Evolutionary conservation across 805 yeast genomes (phyloP).

Genomic region (Clavispora fructus): DNA sequence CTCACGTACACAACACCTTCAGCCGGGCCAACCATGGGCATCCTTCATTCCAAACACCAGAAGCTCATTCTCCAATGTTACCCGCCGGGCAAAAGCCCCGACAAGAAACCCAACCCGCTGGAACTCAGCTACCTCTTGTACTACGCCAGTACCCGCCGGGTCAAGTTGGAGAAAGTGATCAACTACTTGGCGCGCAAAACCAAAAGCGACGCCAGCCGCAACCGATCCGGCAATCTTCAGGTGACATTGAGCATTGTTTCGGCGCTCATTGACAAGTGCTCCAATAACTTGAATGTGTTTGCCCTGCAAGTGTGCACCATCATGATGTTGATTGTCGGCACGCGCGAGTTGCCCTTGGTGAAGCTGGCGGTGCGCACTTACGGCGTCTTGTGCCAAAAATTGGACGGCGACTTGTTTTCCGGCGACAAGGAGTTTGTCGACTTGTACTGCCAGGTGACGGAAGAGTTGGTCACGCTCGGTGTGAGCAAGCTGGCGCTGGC

Average conservation of each 20-base stretch:
- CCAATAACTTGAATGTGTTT: conserved; percentile 79
- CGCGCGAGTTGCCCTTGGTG: conserved; percentile 58
- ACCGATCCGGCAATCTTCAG: conserved; percentile 70
- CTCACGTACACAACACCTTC: not conserved
- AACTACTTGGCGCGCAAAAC: conserved; percentile 61
- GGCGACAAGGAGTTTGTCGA: conserved; percentile 59
- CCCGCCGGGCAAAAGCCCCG: conserved; percentile 81
- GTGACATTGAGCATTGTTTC: conserved; percentile 72
- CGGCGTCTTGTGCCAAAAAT: conserved; percentile 31
- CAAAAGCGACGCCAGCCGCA: conserved; percentile 51
- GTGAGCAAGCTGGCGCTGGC: conserved; percentile 9
- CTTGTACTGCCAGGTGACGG: conserved; percentile 28
- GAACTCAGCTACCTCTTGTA: conserved; percentile 83
- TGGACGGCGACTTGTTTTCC: conserved; percentile 55
- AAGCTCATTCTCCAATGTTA: conserved; percentile 86
- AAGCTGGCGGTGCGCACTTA: conserved; percentile 49
- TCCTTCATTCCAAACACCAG: conserved; percentile 79
- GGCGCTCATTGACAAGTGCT: conserved; percentile 68
- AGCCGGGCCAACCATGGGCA: conserved; percentile 15
- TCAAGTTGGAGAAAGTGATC: conserved; percentile 84
- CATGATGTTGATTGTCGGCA: conserved; percentile 44
- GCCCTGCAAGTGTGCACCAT: conserved; percentile 65
- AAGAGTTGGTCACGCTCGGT: conserved; percentile 13
- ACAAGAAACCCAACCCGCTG: conserved; percentile 87
- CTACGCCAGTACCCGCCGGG: conserved; percentile 85